Base-by-base conservation (phyloP, 192 early-diverging fungal species). In the Globomyces pollinis-pini region DNA sequence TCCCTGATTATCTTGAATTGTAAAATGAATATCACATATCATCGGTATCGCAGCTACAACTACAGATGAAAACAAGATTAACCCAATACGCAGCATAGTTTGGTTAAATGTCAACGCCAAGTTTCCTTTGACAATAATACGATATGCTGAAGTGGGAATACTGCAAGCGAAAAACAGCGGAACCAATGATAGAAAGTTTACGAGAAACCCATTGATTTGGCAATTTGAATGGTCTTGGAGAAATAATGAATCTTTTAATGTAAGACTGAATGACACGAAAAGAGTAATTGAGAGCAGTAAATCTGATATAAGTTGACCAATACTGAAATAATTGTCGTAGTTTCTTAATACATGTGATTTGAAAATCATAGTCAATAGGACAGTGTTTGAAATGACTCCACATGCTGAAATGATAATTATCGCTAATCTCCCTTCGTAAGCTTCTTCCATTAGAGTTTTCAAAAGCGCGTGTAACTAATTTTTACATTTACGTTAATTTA, bases 261-360 rank as follows among this genome's bases (percentile, higher is more conserved):
- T n/a, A n/a, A n/a, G n/a, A n/a, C n/a, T n/a, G n/a, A n/a, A n/a
- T n/a, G n/a, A n/a, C 20, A 39, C 38, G 38, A 39, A 20, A n/a
- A 39, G 15, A 15, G 20, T n/a, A 20, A 41, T 5, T 9, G 35
- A 24, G 6, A 28, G 21, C 53, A 55, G 20, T 24, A 55, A 34
- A 41, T 55, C 53, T 33, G 33, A 55, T 21, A 55, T 38, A 4
- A 55, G 29, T n/a, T 55, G 53, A 11, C 53, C 53, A 7, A 55
- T 7, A 20, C 29, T 38, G 33, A 55, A 55, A 31, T 35, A 55
- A 26, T 55, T 55, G 3, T 55, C 53, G 53, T 34, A 55, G 21
- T 41, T 55, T 15, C 29, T 55, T 12, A 55, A 31, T 41, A 31
- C 33, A 13, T 28, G 29, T 23, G 53, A 38, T 35, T 55, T 38